These are phyloP conservation scores for Hippophae rhamnoides DNA, from an alignment of 306 rosid species.

Conservation along the genomic window DNA sequence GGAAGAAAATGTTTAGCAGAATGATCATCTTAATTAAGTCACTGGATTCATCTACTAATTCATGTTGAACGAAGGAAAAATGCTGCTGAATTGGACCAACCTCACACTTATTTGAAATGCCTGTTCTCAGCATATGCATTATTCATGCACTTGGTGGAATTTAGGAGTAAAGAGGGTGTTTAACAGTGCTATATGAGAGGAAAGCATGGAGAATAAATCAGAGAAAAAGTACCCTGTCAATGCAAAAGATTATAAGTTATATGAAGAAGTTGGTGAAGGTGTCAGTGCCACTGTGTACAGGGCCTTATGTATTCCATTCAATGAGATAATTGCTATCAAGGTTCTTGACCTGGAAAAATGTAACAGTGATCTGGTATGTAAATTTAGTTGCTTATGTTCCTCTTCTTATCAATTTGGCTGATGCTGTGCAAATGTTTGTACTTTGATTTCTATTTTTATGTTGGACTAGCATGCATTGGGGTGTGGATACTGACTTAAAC, in stretches of 20 bases:
- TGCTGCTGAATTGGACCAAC: constrained; percentile 30
- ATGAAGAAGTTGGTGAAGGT: constrained; percentile 96
- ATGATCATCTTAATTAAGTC: constrained; percentile 19
- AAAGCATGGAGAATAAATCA: constrained; percentile 38
- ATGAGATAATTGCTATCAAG: constrained; percentile 78
- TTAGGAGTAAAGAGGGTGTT: constrained; percentile 2
- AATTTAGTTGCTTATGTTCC: not conserved
- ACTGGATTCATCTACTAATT: constrained; percentile 24
- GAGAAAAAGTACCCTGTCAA: constrained; percentile 58
- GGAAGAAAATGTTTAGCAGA: constrained; percentile 7
- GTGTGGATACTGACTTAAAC: too few species aligned
- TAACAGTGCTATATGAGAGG: constrained; percentile 6
- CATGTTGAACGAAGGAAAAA: constrained; percentile 33
- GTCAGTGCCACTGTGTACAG: constrained; percentile 81
- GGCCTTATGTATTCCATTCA: constrained; percentile 80
- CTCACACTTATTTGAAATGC: constrained; percentile 28
- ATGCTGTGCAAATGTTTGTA: not conserved
- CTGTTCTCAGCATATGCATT: constrained; percentile 18
- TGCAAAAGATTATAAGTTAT: constrained; percentile 57
- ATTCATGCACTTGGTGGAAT: constrained; percentile 19
- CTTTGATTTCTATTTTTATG: not conserved
- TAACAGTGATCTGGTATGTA: constrained; percentile 62
- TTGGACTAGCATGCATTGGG: not conserved
- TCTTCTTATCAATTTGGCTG: constrained; percentile 4
- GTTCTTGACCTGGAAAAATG: constrained; percentile 84